phyloP scores from a whole-genome alignment of 1,139 yeast genomes.

The Debaryomyces udenii region DNA sequence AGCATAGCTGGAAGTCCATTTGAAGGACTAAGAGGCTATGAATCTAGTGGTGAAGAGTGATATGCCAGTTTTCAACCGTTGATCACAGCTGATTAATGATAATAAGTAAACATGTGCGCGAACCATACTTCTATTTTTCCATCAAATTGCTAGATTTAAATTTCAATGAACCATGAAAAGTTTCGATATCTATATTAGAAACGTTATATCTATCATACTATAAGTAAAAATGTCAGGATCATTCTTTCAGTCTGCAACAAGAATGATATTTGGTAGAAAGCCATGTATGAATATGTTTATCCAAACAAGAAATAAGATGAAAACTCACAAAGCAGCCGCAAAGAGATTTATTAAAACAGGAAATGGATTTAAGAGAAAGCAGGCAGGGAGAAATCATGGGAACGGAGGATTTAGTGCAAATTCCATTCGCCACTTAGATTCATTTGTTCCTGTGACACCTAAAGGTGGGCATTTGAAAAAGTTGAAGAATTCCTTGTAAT shows the following conservation, averaged over 20 bases:
- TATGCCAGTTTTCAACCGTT: too few relatives aligned
- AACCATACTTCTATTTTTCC: constrained; percentile 1
- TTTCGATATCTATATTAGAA: background rate
- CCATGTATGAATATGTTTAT: constrained; percentile 27
- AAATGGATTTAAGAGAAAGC: constrained; percentile 56
- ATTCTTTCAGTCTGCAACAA: constrained; percentile 21
- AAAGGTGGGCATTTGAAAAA: constrained; percentile 58
- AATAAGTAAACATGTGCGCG: too few relatives aligned
- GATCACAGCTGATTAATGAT: too few relatives aligned
- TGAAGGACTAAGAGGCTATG: constrained; percentile 10
- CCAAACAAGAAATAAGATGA: constrained; percentile 55
- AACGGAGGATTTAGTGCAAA: constrained; percentile 83
- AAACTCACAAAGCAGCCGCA: constrained; percentile 77
- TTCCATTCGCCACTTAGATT: constrained; percentile 63
- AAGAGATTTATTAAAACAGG: constrained; percentile 80
- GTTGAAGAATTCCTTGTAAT: constrained; percentile 35
- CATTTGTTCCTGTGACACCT: constrained; percentile 58
- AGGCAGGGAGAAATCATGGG: constrained; percentile 91
- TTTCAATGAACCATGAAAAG: background rate
- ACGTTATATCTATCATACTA: background rate
- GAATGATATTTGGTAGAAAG: constrained; percentile 22
- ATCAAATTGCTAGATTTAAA: constrained; percentile 3
- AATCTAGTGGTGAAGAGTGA: constrained; percentile 17
- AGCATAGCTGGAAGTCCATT: background rate
- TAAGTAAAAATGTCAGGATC: constrained; percentile 10